Percentiles rank a stretch among this genome's conserved stretches.
Conservation (phyloP, 1,284 basidiomycete genomes). For the Ceratorhiza oryzae-sativae region DNA sequence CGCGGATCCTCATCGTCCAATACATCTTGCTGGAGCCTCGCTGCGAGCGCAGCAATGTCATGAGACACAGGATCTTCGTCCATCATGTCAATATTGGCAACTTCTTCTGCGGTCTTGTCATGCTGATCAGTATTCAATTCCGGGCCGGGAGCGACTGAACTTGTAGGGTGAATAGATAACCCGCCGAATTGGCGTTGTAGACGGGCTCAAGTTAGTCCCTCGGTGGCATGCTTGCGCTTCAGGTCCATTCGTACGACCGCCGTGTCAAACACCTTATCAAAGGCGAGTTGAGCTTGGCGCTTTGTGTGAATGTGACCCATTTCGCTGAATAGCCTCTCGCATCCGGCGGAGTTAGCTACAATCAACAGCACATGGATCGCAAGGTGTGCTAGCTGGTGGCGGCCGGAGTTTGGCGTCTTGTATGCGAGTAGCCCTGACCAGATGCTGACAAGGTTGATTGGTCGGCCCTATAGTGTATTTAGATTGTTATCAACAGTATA, state of each 20-base stretch:
- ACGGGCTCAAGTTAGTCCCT: constrained; percentile 28
- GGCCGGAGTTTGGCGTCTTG: constrained; percentile 33
- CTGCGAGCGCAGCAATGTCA: not conserved
- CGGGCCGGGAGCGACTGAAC: not conserved
- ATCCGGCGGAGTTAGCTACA: constrained; percentile 46
- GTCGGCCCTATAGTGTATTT: not conserved
- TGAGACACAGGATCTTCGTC: not conserved
- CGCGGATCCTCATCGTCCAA: constrained; percentile 15
- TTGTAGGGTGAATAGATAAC: not conserved
- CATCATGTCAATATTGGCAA: not conserved
- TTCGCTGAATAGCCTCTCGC: constrained; percentile 45
- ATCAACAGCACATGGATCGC: constrained; percentile 45
- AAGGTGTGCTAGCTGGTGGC: constrained; percentile 44
- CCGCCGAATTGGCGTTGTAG: constrained; percentile 37
- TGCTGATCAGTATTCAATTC: not conserved
- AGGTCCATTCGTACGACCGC: constrained; percentile 43
- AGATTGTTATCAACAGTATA: no score
- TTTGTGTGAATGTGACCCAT: constrained; percentile 46
- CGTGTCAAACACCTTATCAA: constrained; percentile 43
- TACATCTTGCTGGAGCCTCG: not conserved
- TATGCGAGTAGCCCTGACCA: constrained; percentile 7
- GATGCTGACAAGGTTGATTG: not conserved
- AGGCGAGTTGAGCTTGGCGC: constrained; percentile 41
- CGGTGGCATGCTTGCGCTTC: constrained; percentile 30
- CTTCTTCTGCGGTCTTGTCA: constrained; percentile 13